Conservation (phyloP, 257 asterid species). For the Jacaranda copaia region DNA sequence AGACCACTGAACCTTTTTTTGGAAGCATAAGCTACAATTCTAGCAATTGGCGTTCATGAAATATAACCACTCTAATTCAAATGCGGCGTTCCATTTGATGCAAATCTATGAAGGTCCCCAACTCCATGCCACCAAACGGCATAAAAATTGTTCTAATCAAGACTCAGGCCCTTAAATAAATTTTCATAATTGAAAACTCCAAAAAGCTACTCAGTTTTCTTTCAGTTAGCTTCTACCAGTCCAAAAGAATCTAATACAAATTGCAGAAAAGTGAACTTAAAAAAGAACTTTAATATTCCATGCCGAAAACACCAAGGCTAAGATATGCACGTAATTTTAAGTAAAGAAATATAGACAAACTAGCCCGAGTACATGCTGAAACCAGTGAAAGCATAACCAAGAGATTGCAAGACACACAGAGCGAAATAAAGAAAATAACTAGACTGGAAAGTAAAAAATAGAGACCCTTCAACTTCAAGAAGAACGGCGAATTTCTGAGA, state of each 20-base stretch:
- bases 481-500: slow-evolving; percentile 71
- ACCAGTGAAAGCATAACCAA: not conserved
- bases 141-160: slow-evolving; percentile 8
- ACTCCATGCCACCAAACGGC: slow-evolving; percentile 9
- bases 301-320: slow-evolving; percentile 28
- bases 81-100: not conserved
- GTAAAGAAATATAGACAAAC: not conserved
- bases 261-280: not conserved
- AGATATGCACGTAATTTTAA: not conserved
- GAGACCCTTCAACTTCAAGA: slow-evolving; percentile 93
- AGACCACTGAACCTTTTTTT: not conserved
- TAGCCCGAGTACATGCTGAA: not conserved
- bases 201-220: not conserved
- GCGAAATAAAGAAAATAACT: not conserved
- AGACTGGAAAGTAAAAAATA: not conserved
- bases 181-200: not conserved
- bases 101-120: not conserved
- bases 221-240: not conserved
- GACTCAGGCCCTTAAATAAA: not conserved
- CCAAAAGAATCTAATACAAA: not conserved
- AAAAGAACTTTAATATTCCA: slow-evolving; percentile 24
- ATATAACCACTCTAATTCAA: not conserved
- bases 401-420: not conserved
- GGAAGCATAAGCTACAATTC: not conserved
- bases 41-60: slow-evolving; percentile 4